These are phyloP conservation scores for Colletotrichum melonis DNA, from an alignment of 2,329 filamentous ascomycete genomes.

Conservation along the genomic window DNA sequence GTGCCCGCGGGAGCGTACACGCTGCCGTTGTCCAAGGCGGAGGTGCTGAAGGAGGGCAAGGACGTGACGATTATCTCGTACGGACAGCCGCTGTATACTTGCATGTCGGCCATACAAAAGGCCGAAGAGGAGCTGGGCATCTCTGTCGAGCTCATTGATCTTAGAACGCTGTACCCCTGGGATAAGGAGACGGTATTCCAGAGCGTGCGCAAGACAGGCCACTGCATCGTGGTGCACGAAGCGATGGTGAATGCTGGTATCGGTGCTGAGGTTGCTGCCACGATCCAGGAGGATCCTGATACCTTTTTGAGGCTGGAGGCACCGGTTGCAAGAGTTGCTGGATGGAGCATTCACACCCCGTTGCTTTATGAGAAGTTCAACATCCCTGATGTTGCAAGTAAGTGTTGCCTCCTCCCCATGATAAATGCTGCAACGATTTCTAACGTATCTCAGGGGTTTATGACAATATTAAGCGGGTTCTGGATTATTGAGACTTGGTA, in stretches of 20 bases:
- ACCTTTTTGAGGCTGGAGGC: constrained; percentile 88
- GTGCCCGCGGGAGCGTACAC: constrained; percentile 84
- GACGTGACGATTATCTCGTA: constrained; percentile 90
- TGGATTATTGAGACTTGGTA: constrained; percentile 66
- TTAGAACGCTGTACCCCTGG: constrained; percentile 92
- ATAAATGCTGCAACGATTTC: constrained; percentile 18
- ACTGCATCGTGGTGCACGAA: constrained; percentile 91
- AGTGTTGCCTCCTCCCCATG: constrained; percentile 53
- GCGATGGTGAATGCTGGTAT: constrained; percentile 91
- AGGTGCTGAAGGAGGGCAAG: constrained; percentile 82
- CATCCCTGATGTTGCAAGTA: constrained; percentile 87
- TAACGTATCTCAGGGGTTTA: constrained; percentile 69
- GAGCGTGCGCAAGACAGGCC: constrained; percentile 88
- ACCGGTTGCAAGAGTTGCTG: constrained; percentile 84
- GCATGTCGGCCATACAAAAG: constrained; percentile 79
- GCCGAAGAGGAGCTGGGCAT: constrained; percentile 82
- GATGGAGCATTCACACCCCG: constrained; percentile 89
- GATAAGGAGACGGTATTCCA: constrained; percentile 83
- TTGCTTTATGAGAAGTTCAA: constrained; percentile 84
- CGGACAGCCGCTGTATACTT: constrained; percentile 89
- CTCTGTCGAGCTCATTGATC: constrained; percentile 85
- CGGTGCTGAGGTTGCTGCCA: constrained; percentile 88
- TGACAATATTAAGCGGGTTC: constrained; percentile 74
- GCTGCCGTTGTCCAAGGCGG: constrained; percentile 87
- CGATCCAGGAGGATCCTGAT: constrained; percentile 80